Percentiles rank a stretch among this genome's conserved stretches.
Evolutionary conservation across 805 yeast species (phyloP).

Genomic region (Kuraishia borneana): DNA sequence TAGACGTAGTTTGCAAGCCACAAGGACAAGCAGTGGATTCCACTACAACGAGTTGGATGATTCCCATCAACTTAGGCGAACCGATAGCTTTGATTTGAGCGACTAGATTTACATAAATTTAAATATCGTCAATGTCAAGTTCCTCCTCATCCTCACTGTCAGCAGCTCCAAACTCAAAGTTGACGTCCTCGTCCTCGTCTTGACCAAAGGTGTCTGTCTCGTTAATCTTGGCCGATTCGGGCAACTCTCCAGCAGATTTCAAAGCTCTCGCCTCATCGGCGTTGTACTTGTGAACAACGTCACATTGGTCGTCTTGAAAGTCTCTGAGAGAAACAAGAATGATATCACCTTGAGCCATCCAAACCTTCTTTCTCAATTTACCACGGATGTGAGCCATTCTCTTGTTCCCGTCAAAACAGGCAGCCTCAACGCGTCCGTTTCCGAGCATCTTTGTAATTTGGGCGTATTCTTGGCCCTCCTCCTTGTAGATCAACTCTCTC

Average conservation of each 20-base stretch:
- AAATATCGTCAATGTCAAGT: slow-evolving; percentile 93
- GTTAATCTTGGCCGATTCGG: slow-evolving; percentile 93
- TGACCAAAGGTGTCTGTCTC: slow-evolving; percentile 96
- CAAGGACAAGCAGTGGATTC: slow-evolving; percentile 25
- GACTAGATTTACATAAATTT: slow-evolving; percentile 24
- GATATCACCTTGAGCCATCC: slow-evolving; percentile 99
- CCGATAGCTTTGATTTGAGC: slow-evolving; percentile 47
- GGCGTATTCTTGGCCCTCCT: slow-evolving; percentile 97
- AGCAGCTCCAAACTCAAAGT: slow-evolving; percentile 95
- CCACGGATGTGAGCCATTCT: slow-evolving; percentile 99
- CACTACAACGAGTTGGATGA: slow-evolving; percentile 18
- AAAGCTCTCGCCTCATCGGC: slow-evolving; percentile 97
- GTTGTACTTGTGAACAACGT: slow-evolving; percentile 91
- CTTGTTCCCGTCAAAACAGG: slow-evolving; percentile 87
- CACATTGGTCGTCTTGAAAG: slow-evolving; percentile 97
- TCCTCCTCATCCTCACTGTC: slow-evolving; percentile 63
- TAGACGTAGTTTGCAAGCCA: slow-evolving; percentile 64
- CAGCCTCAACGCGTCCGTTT: slow-evolving; percentile 91
- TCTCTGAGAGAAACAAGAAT: slow-evolving; percentile 93
- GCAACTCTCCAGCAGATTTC: slow-evolving; percentile 93
- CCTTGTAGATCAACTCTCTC: slow-evolving; percentile 86
- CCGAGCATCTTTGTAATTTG: slow-evolving; percentile 98
- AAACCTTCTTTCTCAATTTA: slow-evolving; percentile 96
- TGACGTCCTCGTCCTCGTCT: slow-evolving; percentile 94
- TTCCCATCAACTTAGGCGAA: slow-evolving; percentile 43